A percentile compares a stretch with the other conserved stretches of the same genome.
phyloP scores from a whole-genome alignment of 176 grass and related monocot genomes.

The Leersia perrieri region DNA sequence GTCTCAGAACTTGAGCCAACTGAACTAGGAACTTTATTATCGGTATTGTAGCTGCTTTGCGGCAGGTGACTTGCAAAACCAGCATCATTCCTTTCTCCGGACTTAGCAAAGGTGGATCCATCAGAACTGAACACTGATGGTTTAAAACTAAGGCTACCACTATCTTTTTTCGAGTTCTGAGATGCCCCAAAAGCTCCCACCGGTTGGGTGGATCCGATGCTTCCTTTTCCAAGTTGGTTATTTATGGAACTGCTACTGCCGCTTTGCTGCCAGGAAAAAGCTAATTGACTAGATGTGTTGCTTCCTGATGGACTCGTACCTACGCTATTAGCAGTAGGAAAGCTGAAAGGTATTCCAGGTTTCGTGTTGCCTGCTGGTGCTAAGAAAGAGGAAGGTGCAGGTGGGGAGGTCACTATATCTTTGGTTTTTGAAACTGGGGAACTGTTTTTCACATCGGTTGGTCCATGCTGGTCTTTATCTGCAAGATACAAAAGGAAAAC shows the following conservation, averaged over 20 bases:
- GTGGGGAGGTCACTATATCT: constrained; percentile 21
- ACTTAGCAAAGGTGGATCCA: constrained; percentile 38
- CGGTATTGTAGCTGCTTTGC: constrained; percentile 26
- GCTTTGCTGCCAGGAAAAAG: constrained; percentile 40
- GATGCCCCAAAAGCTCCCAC: constrained; percentile 36
- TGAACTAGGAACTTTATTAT: constrained; percentile 39
- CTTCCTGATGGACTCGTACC: constrained; percentile 31
- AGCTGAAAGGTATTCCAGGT: constrained; percentile 39
- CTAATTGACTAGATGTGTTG: constrained; percentile 46
- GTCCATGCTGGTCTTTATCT: constrained; percentile 33
- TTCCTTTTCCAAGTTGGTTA: constrained; percentile 38
- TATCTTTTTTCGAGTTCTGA: constrained; percentile 42
- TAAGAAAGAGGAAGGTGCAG: constrained; percentile 13
- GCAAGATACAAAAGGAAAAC: constrained; percentile 32
- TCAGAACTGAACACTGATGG: constrained; percentile 46
- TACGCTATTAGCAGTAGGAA: constrained; percentile 41
- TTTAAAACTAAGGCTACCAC: constrained; percentile 43
- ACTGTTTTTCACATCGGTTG: constrained; percentile 22
- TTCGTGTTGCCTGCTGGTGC: constrained; percentile 32
- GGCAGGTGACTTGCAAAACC: constrained; percentile 31
- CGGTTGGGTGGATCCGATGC: constrained; percentile 37
- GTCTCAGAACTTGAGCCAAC: constrained; percentile 27
- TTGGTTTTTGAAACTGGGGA: constrained; percentile 20
- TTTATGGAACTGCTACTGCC: constrained; percentile 28
- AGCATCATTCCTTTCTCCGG: constrained; percentile 39